Conservation (phyloP, 2,329 filamentous ascomycete species). For the Colletotrichum tropicicola region DNA sequence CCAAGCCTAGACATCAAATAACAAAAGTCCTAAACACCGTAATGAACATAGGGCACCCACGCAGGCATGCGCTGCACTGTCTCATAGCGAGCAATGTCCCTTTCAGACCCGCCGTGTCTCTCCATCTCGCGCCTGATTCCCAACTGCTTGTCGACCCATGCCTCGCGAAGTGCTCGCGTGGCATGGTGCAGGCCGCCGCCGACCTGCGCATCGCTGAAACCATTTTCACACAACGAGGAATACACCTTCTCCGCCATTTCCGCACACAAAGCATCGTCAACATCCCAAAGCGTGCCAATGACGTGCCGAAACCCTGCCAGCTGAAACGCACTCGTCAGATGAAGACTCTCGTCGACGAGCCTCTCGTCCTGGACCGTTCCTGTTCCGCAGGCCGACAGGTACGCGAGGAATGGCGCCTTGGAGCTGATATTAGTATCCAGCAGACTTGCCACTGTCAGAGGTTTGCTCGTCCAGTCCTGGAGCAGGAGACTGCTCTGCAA, state of each 20-base stretch:
- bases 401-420: constrained; percentile 42
- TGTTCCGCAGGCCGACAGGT: constrained; percentile 48
- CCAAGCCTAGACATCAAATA: too few relatives aligned
- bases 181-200: constrained; percentile 17
- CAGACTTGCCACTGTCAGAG: constrained; percentile 28
- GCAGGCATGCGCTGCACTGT: neutral
- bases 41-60: constrained; percentile 15
- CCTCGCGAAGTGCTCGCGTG: neutral
- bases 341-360: constrained; percentile 45
- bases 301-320: constrained; percentile 50
- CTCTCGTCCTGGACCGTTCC: constrained; percentile 33
- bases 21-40: neutral
- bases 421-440: constrained; percentile 29
- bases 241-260: constrained; percentile 41
- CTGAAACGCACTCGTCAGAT: constrained; percentile 41
- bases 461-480: neutral
- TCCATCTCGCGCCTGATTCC: neutral
- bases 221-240: constrained; percentile 15
- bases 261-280: constrained; percentile 42
- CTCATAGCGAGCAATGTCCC: neutral
- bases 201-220: constrained; percentile 16
- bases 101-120: neutral
- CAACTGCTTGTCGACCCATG: neutral
- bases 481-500: constrained; percentile 27
- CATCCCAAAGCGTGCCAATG: constrained; percentile 50